Base-by-base conservation (phyloP, 106 monocot genomes). In the Alisma plantagoaquatica region DNA sequence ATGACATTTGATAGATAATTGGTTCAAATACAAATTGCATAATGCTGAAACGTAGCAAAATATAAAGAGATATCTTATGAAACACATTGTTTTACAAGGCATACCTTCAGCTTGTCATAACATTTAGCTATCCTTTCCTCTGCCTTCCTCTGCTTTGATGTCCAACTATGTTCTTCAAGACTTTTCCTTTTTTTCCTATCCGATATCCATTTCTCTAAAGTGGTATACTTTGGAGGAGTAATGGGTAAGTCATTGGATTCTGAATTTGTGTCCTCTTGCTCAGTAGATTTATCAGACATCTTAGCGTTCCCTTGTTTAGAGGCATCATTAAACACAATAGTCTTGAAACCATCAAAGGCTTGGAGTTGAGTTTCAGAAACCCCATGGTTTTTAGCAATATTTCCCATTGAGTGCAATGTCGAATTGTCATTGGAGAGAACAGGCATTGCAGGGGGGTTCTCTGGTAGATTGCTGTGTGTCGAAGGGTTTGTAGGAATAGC, bases 91-190 rank as follows among this genome's bases (percentile, higher is more conserved):
- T n/a, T n/a, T n/a, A n/a, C n/a, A n/a, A n/a, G n/a, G n/a, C 29
- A 48, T 77, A 99, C 98, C 81, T 90, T 99, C 63, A 90, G 56
- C 61, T 86, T 90, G 59, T 74, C 66, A 65, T 76, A 80, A 47
- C 78, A 75, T 48, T 67, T 43, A 9, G 60, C 49, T 27, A 99
- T 99, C 59, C 53, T 78, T 60, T 77, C 64, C 21, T 82, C 79
- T 23, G 82, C 85, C 63, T 79, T 90, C 60, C 68, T 76, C 53
- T 85, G 79, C 45, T 82, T 86, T 44, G 64, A 58, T 41, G n/a
- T 35, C 90, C 85, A 90, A 31, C 67, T 79, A 38, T 77, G 67
- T 24, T 81, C 79, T 59, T 76, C 77, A 35, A 62, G 41, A 56
- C 56, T 62, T 68, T 68, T 99, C 53, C 57, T 79, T 70, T 77